phyloP scores from a whole-genome alignment of 176 grass and related monocot species.

The Aegilops umbellulata region DNA sequence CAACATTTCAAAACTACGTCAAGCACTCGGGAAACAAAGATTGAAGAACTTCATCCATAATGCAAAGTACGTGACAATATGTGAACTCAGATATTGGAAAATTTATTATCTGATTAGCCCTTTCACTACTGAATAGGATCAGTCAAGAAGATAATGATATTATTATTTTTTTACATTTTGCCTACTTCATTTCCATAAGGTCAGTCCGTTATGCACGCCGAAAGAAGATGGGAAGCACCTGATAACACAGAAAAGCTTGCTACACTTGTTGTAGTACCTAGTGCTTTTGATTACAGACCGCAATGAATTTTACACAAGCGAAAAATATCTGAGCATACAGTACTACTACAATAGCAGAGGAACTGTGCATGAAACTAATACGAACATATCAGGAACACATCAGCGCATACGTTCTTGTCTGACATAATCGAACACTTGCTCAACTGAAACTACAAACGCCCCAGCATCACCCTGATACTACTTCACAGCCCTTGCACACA shows the following conservation, averaged over 20 bases:
- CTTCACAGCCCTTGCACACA: too few relatives aligned
- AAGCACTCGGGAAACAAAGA: neutral
- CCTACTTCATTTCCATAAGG: neutral
- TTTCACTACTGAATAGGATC: neutral
- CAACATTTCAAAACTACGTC: slow-evolving; percentile 15
- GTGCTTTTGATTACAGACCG: too few relatives aligned
- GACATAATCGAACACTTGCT: neutral
- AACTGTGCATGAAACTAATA: too few relatives aligned
- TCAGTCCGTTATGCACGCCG: neutral
- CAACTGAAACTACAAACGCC: neutral
- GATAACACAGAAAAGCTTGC: neutral
- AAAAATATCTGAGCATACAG: too few relatives aligned
- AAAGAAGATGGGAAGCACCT: neutral
- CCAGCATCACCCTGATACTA: neutral
- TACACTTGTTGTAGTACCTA: neutral
- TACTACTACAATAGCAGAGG: too few relatives aligned
- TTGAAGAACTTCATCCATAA: neutral
- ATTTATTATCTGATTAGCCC: neutral
- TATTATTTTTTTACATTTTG: neutral
- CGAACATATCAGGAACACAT: too few relatives aligned
- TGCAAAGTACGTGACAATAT: neutral
- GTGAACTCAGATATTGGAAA: neutral
- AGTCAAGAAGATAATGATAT: neutral
- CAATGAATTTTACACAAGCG: too few relatives aligned
- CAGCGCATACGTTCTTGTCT: too few relatives aligned